Percentiles rank a stretch among this genome's conserved stretches.
Conservation (phyloP, 306 rosid genomes). For the Macrotyloma uniflorum region DNA sequence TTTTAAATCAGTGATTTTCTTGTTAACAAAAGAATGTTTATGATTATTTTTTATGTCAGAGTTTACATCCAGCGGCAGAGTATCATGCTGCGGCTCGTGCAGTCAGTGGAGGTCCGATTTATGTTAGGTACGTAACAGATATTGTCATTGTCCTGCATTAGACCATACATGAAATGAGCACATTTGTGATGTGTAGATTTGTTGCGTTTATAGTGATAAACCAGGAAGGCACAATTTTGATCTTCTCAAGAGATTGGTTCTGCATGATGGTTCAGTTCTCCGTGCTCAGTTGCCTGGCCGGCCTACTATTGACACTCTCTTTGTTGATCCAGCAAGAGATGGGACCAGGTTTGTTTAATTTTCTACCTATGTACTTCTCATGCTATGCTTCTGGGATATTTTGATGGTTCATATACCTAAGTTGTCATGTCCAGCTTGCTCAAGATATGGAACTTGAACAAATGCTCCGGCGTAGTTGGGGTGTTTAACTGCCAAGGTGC, state of each 20-base stretch:
- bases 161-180: neutral
- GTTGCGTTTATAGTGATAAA: constrained; percentile 65
- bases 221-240: constrained; percentile 96
- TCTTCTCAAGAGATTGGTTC: constrained; percentile 83
- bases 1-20: neutral
- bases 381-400: neutral
- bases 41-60: constrained; percentile 44
- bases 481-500: constrained; percentile 99
- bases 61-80: constrained; percentile 90
- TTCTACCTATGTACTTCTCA: neutral
- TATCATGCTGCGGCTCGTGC: constrained; percentile 98
- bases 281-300: constrained; percentile 92
- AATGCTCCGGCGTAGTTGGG: constrained; percentile 92
- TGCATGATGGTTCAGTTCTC: constrained; percentile 94
- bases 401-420: neutral
- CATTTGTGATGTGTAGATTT: neutral
- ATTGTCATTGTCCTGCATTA: too few species aligned
- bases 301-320: constrained; percentile 85
- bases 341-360: constrained; percentile 62
- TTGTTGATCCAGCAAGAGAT: constrained; percentile 92
- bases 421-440: constrained; percentile 66
- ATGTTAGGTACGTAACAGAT: constrained; percentile 72
- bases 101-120: constrained; percentile 92
- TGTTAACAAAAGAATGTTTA: constrained; percentile 26
- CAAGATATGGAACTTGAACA: constrained; percentile 94